Evolutionary conservation across 2,329 filamentous ascomycete genomes (phyloP).

Genomic region (Alternaria metachromatica): DNA sequence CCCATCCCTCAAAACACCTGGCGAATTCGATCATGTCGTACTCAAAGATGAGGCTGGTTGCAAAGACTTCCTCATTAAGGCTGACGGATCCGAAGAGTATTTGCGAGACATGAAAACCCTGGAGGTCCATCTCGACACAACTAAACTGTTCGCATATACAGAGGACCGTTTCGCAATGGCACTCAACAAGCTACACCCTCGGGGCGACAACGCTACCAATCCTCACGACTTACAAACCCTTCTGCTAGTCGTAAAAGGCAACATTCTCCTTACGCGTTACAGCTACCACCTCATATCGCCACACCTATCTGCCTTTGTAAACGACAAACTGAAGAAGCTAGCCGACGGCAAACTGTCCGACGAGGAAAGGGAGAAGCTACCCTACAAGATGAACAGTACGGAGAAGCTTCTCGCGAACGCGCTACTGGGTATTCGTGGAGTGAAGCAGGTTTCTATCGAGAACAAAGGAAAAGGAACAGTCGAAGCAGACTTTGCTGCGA

Average conservation of each 20-base stretch:
- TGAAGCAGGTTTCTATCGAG: conserved; percentile 12
- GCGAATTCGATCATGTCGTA: background rate
- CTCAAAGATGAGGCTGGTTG: background rate
- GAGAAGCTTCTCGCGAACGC: conserved; percentile 21
- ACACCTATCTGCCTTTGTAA: background rate
- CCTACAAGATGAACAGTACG: conserved; percentile 13
- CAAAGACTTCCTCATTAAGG: background rate
- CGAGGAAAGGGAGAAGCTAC: conserved; percentile 6
- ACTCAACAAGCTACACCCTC: background rate
- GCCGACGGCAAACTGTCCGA: background rate
- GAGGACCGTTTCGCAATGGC: background rate
- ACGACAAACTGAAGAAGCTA: background rate
- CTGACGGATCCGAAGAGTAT: background rate
- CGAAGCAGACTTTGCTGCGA: background rate
- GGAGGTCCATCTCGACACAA: background rate
- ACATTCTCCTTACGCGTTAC: background rate
- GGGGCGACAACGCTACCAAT: background rate
- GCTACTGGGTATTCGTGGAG: conserved; percentile 23
- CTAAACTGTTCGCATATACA: background rate
- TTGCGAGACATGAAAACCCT: background rate
- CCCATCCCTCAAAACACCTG: background rate
- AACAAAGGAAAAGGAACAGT: background rate
- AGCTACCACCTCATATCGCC: background rate
- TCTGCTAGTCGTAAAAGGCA: background rate
- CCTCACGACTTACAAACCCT: background rate